Percentiles rank a stretch among this genome's conserved stretches.
Evolutionary conservation across 371 early-diverging fungal species (phyloP).

Genomic region (Mortierella sp.): DNA sequence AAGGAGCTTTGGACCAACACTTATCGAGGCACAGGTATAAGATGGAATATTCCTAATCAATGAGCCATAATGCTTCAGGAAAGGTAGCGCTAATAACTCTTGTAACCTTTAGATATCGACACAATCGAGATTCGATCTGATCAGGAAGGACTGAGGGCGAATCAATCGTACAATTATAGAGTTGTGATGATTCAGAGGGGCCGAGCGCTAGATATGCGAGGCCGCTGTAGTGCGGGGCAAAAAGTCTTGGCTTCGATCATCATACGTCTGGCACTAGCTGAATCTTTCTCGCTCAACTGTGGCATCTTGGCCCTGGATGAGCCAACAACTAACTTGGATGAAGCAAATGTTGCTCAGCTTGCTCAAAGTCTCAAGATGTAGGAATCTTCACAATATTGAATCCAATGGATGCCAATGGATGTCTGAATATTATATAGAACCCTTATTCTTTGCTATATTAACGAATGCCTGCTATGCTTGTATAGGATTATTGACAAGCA

Average conservation of each 20-base stretch:
- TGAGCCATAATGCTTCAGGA: too few species aligned
- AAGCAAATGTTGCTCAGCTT: slow-evolving; percentile 92
- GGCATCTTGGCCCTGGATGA: slow-evolving; percentile 99
- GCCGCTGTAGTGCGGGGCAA: slow-evolving; percentile 99
- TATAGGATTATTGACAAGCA: slow-evolving; percentile 83
- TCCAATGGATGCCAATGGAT: background rate
- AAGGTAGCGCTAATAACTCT: too few species aligned
- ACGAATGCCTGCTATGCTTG: background rate
- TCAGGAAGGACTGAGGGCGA: slow-evolving; percentile 74
- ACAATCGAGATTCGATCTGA: slow-evolving; percentile 96
- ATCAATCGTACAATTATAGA: slow-evolving; percentile 92
- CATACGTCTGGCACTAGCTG: slow-evolving; percentile 98
- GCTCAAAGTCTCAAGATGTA: slow-evolving; percentile 88
- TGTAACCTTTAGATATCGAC: slow-evolving; percentile 85
- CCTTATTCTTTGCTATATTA: background rate
- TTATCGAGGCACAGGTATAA: slow-evolving; percentile 97
- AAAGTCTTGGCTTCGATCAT: slow-evolving; percentile 98
- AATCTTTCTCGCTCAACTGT: slow-evolving; percentile 95
- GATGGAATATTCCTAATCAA: too few species aligned
- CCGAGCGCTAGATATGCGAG: slow-evolving; percentile 97
- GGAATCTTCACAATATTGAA: slow-evolving; percentile 9
- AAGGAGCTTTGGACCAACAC: slow-evolving; percentile 98
- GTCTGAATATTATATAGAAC: too few species aligned
- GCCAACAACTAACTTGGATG: slow-evolving; percentile 99
- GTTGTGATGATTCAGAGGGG: slow-evolving; percentile 98